Base-by-base conservation (phyloP, 2,329 filamentous ascomycete species). In the Albifimbria verrucaria region DNA sequence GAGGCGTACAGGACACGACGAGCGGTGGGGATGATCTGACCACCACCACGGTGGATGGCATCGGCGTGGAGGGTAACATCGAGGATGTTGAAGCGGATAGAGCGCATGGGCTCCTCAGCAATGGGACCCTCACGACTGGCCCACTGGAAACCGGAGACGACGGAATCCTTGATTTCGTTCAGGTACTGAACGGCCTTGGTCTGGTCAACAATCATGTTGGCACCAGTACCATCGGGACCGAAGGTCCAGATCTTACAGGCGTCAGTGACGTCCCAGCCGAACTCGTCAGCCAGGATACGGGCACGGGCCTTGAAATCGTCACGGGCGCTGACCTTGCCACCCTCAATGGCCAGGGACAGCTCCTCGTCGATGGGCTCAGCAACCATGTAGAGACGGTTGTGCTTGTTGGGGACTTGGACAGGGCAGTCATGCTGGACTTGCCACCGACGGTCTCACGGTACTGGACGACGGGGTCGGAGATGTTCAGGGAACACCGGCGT, bases 161-260 rank as follows among this genome's bases (percentile, higher is more conserved):
- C 88, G 57, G 93, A 97, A 74, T 99, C 94, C 90, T 99, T 99
- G 87, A 99, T 99, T 90, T 99, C 94, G 83, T 91, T 94, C 72
- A 99, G 86, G 88, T 97, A 99, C 84, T 99, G 94, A 64, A 99
- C 94, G 68, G 94, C 94, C 90, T 97, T 99, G 85, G 93, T 97
- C 88, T 97, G 94, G 80, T 99, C 94, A 72, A 99, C 87, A 67
- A 99, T 83, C 85, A 99, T 81, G 87, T 99, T 99, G 85, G 94
- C 88, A 77, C 94, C 94, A 72, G 82, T 94, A 75, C 92, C 96
- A 78, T 99, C 94, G 68, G 94, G 94, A 78, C 94, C 94, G 81
- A 99, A 99, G 76, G 90, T 95, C 94, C 94, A 99, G 77, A 99
- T 99, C 91, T 99, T 99, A 81, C 95, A 92, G 78, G 94, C 94